These are phyloP conservation scores for Pichia sp. DNA, from an alignment of 1,139 yeast genomes.

Conservation along the genomic window DNA sequence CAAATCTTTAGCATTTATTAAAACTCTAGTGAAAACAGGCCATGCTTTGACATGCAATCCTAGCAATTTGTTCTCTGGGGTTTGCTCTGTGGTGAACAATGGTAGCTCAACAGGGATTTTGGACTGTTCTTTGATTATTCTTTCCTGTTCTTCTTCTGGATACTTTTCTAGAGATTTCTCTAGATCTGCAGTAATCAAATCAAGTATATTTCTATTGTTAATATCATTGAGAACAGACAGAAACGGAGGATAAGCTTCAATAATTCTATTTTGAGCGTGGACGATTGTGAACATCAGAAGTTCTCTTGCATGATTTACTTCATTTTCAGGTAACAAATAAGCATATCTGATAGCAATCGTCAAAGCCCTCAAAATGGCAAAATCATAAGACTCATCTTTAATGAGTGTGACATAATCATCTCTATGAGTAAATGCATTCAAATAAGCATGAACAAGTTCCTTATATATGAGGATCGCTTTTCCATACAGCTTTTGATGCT, in stretches of 20 bases:
- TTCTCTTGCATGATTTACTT: constrained; percentile 19
- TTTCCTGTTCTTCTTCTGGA: constrained; percentile 9
- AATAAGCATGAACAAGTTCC: constrained; percentile 13
- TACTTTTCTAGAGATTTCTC: constrained; percentile 10
- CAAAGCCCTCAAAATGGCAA: constrained; percentile 19
- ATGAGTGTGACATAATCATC: constrained; percentile 12
- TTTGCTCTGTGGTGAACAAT: constrained; percentile 16
- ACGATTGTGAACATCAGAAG: constrained; percentile 19
- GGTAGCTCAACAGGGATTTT: constrained; percentile 20
- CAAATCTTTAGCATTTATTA: constrained; percentile 23
- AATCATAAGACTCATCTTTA: constrained; percentile 13
- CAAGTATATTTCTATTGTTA: constrained; percentile 21
- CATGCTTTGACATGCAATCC: constrained; percentile 22
- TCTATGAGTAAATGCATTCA: constrained; percentile 11
- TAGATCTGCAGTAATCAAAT: constrained; percentile 17
- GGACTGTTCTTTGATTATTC: constrained; percentile 15
- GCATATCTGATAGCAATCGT: constrained; percentile 21
- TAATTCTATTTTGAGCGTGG: constrained; percentile 20
- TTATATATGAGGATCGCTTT: constrained; percentile 24
- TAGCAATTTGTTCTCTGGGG: constrained; percentile 19
- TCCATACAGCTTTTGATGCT: constrained; percentile 22
- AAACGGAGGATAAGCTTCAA: constrained; percentile 23
- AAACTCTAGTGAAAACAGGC: constrained; percentile 23
- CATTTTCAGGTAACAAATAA: constrained; percentile 17
- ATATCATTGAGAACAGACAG: constrained; percentile 20